Conservation (phyloP, 371 early-diverging fungal species). For the Syncephalastrum racemosum region DNA sequence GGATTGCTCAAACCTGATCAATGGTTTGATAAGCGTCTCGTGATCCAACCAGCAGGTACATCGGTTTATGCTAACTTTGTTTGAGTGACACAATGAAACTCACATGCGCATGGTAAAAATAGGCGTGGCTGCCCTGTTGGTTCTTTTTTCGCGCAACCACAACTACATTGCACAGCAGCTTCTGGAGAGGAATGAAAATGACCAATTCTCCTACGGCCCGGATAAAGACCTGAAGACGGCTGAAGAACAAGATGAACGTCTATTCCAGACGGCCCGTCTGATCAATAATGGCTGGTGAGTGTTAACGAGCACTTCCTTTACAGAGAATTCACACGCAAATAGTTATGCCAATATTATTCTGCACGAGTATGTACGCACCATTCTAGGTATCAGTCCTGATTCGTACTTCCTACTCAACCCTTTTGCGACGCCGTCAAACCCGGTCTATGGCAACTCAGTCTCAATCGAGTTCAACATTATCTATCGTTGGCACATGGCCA, state of each 20-base stretch:
- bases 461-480: slow-evolving; percentile 52
- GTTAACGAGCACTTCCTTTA: neutral
- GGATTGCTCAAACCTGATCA: slow-evolving; percentile 54
- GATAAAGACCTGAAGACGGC: slow-evolving; percentile 18
- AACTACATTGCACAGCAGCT: slow-evolving; percentile 52
- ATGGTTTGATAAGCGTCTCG: slow-evolving; percentile 50
- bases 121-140: slow-evolving; percentile 43
- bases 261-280: slow-evolving; percentile 56
- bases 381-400: slow-evolving; percentile 39
- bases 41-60: slow-evolving; percentile 47
- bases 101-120: neutral
- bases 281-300: slow-evolving; percentile 46
- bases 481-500: slow-evolving; percentile 55
- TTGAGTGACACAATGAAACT: neutral
- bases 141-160: slow-evolving; percentile 56
- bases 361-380: slow-evolving; percentile 50
- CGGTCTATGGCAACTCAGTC: slow-evolving; percentile 48
- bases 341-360: slow-evolving; percentile 43
- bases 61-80: neutral
- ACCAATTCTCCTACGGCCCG: slow-evolving; percentile 36
- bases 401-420: slow-evolving; percentile 39
- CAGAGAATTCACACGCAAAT: neutral
- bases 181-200: slow-evolving; percentile 43
- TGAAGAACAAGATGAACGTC: slow-evolving; percentile 46
- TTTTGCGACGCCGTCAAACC: slow-evolving; percentile 16